Evolutionary conservation across 331 rosid species (phyloP), one percentile per base, ranked within the genome.

Genomic region (Saraca asoca): DNA sequence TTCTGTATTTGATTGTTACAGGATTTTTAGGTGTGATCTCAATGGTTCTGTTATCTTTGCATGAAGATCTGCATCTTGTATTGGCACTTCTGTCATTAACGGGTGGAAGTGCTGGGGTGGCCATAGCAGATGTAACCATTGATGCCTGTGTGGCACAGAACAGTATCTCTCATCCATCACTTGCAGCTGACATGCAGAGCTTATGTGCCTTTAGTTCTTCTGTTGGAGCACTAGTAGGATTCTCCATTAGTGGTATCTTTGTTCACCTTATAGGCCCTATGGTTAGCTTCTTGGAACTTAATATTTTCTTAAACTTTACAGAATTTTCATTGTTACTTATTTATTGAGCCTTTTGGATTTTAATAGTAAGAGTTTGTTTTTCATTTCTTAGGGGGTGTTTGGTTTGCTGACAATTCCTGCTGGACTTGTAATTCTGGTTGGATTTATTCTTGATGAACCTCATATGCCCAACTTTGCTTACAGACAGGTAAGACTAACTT

Each of bases 101-200:
- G 51, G 83, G 78, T 6, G 91, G 86, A 53, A 93, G 96, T 75
- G 90, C 91, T 34, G 95, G 95, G 48, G 94, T 69, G 64, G 96
- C 98, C 38, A 85, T 93, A 72, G 96, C 98, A 17, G 98, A 93
- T 48, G 98, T 39, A 71, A 72, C 81, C 46, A 92, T 92, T 62
- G 98, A 89, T 74, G 98, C 98, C 11, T 92, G 98, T 62, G 93
- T 87, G 61, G 98, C 98, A 38, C 98, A 89, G 73, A 85, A 90
- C 81, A 93, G 98, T 55, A 90, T 79, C 33, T 74, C 72, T 38
- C 91, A 84, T 75, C 91, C 91, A 11, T 73, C 78, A 16, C 88
- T 90, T 51, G 98, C 98, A 12, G 66, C 97, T 49, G 96, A 93
- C 75, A 78, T 93, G 89, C 98, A 93, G 78, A 93, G 98, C 81